Conservation (phyloP, 2,329 filamentous ascomycete genomes). For the Botrytis medusae region DNA sequence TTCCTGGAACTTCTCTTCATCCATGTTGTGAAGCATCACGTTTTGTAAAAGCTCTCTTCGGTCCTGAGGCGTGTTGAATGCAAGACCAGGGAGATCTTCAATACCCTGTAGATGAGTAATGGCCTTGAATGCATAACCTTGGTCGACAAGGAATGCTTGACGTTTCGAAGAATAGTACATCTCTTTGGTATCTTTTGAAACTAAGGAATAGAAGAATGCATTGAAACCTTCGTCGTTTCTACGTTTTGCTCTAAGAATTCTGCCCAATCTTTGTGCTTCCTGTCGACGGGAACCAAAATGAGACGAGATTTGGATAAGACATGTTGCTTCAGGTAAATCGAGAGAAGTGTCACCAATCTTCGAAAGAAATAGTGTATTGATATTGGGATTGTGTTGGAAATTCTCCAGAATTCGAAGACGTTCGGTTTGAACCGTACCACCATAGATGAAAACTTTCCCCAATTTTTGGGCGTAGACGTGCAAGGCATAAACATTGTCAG, state of each 20-base stretch:
- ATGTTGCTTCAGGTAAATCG: conserved; percentile 93
- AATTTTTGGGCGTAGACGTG: conserved; percentile 82
- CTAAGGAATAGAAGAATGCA: conserved; percentile 96
- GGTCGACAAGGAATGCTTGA: conserved; percentile 95
- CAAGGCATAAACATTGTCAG: conserved; percentile 93
- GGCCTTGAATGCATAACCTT: conserved; percentile 98
- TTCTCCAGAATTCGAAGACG: conserved; percentile 86
- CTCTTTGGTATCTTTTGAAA: conserved; percentile 95
- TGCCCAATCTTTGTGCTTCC: conserved; percentile 89
- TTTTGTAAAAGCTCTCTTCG: conserved; percentile 84
- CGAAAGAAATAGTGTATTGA: conserved; percentile 92
- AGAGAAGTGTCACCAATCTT: conserved; percentile 99
- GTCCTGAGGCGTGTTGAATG: conserved; percentile 76
- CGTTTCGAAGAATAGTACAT: conserved; percentile 98
- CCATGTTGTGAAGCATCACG: conserved; percentile 71
- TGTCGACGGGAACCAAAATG: conserved; percentile 97
- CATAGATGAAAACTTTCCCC: conserved; percentile 86
- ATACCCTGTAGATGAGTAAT: conserved; percentile 95
- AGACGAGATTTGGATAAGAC: conserved; percentile 94
- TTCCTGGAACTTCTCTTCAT: conserved; percentile 51
- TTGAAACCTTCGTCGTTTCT: conserved; percentile 98
- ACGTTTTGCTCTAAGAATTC: conserved; percentile 91
- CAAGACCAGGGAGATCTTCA: conserved; percentile 76
- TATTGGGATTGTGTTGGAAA: conserved; percentile 86
- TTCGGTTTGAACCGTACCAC: conserved; percentile 78